A percentile compares a stretch with the other conserved stretches of the same genome.
phyloP scores from a whole-genome alignment of 192 early-diverging fungal genomes.

The Mortierella hygrophila region DNA sequence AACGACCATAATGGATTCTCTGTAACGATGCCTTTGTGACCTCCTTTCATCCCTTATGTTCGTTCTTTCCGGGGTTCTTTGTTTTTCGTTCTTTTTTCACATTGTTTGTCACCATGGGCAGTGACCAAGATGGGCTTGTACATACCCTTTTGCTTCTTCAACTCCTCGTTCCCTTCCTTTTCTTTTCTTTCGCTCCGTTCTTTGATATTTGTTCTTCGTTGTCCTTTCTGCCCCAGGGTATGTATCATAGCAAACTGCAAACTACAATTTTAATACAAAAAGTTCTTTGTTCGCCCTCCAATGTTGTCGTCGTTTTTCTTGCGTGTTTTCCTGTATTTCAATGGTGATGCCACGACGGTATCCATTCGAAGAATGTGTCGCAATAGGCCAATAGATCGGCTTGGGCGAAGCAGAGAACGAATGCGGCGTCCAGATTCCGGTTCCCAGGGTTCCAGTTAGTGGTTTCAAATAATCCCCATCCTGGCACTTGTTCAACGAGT shows the following conservation, averaged over 20 bases:
- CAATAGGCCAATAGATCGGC: no score
- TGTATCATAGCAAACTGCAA: not conserved
- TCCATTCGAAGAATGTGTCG: no score
- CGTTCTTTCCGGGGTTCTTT: not conserved
- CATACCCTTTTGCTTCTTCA: slow-evolving; percentile 7
- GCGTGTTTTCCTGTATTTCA: no score
- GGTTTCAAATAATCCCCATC: no score
- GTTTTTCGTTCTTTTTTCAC: not conserved
- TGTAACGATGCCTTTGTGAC: not conserved
- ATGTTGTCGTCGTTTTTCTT: no score
- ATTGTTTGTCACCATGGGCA: not conserved
- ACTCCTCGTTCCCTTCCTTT: not conserved
- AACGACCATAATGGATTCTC: not conserved
- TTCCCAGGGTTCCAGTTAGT: no score
- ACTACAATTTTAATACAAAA: not conserved
- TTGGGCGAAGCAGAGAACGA: no score
- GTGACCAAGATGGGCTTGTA: slow-evolving; percentile 4
- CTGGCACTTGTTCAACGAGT: no score
- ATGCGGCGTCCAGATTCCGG: no score
- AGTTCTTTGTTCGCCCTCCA: not conserved
- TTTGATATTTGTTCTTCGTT: not conserved
- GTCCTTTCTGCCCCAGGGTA: not conserved
- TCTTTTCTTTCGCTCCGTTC: not conserved
- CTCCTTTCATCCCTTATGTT: not conserved
- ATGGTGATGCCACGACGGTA: no score